Percentiles rank a stretch among this genome's conserved stretches.
Evolutionary conservation across 495 filamentous ascomycete genomes (phyloP).

Genomic region (Podospora appendiculata): DNA sequence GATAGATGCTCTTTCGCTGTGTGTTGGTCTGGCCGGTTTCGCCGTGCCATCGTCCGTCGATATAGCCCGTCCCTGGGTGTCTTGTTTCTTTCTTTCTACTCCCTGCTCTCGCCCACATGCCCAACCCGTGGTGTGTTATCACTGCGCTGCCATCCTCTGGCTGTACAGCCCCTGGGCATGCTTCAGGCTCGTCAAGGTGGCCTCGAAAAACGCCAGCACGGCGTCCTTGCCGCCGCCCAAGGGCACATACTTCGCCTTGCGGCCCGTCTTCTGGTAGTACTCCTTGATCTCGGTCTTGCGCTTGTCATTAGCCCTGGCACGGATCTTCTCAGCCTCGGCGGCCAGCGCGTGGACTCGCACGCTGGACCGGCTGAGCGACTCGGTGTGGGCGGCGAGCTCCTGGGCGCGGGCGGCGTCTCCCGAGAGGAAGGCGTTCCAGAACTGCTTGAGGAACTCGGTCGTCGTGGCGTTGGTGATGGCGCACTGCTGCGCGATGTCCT

Average conservation of each 20-base stretch:
- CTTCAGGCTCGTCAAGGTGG: slow-evolving; percentile 59
- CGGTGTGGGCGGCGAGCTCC: slow-evolving; percentile 68
- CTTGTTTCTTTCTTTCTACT: not conserved
- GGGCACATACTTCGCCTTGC: slow-evolving; percentile 56
- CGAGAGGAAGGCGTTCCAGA: slow-evolving; percentile 84
- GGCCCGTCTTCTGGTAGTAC: slow-evolving; percentile 59
- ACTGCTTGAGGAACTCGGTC: slow-evolving; percentile 90
- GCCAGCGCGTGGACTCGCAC: slow-evolving; percentile 80
- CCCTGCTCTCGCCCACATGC: not conserved
- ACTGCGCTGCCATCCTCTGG: slow-evolving; percentile 10
- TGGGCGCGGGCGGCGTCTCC: slow-evolving; percentile 63
- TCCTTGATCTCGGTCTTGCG: slow-evolving; percentile 64
- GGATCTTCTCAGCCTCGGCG: slow-evolving; percentile 66
- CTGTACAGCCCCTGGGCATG: slow-evolving; percentile 58
- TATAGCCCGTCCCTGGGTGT: too few species aligned
- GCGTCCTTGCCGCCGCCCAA: slow-evolving; percentile 67
- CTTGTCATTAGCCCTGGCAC: slow-evolving; percentile 51
- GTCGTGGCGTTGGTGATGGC: slow-evolving; percentile 85
- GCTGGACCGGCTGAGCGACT: slow-evolving; percentile 65
- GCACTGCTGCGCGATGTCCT: slow-evolving; percentile 60
- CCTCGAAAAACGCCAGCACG: slow-evolving; percentile 66
- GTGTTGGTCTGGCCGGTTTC: too few species aligned
- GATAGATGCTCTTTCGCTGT: too few species aligned
- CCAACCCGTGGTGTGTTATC: not conserved
- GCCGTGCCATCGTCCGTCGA: too few species aligned